These are phyloP conservation scores for Penicillium coffeae DNA, from an alignment of 495 filamentous ascomycete species.

Conservation along the genomic window DNA sequence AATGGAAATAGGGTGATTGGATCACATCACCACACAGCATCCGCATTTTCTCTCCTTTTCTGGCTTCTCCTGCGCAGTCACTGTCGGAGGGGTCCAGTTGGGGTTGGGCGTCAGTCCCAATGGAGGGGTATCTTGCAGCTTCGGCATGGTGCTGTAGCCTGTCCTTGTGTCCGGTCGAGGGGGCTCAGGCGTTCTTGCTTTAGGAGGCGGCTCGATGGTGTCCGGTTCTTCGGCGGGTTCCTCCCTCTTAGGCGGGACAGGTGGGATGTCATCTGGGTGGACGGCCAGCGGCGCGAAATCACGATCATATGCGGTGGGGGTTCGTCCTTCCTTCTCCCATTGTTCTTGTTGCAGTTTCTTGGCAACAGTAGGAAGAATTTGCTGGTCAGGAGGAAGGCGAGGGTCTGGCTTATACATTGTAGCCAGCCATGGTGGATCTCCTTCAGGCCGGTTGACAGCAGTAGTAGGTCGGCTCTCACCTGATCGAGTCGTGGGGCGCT, in stretches of 20 bases:
- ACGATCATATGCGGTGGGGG: constrained; percentile 74
- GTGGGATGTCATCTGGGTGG: constrained; percentile 39
- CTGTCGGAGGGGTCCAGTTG: constrained; percentile 38
- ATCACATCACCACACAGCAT: constrained; percentile 54
- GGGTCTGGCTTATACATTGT: constrained; percentile 96
- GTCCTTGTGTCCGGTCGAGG: constrained; percentile 37
- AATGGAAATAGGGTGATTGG: background rate
- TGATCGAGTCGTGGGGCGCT: constrained; percentile 63
- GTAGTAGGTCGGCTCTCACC: constrained; percentile 55
- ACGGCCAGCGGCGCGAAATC: constrained; percentile 75
- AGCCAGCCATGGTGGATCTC: constrained; percentile 92
- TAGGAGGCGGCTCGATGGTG: constrained; percentile 26
- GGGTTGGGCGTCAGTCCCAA: constrained; percentile 28
- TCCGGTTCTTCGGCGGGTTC: constrained; percentile 16
- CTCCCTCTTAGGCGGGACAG: constrained; percentile 21
- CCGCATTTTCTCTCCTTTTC: constrained; percentile 47
- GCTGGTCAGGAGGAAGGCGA: constrained; percentile 88
- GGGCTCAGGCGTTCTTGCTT: constrained; percentile 34
- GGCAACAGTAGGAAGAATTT: constrained; percentile 90
- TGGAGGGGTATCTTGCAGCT: constrained; percentile 41
- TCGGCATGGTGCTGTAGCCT: constrained; percentile 54
- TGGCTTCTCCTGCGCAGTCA: constrained; percentile 33
- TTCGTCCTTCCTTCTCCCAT: constrained; percentile 86
- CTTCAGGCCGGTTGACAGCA: constrained; percentile 75
- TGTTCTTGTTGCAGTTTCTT: constrained; percentile 89